phyloP scores from a whole-genome alignment of 208 protist species.

The Leishmania tropica region DNA sequence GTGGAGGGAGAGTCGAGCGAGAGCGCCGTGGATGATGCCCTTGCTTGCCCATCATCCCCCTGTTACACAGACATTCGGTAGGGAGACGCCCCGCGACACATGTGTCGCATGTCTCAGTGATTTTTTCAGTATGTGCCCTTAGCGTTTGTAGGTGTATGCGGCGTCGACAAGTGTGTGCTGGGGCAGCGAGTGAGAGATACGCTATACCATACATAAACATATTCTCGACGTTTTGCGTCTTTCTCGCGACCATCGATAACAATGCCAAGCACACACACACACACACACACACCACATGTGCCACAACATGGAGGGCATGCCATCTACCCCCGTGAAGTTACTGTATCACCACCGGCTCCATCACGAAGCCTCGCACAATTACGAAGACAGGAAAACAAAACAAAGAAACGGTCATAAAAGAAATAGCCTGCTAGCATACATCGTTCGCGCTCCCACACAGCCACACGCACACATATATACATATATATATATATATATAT shows the following conservation, averaged over 20 bases:
- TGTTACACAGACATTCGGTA: neutral
- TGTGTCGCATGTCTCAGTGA: neutral
- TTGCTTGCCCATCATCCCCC: neutral
- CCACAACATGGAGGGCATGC: too few relatives aligned
- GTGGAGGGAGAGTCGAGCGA: neutral
- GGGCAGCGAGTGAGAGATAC: neutral
- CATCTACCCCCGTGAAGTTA: neutral
- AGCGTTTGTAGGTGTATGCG: neutral
- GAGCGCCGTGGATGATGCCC: neutral
- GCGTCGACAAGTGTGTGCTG: neutral
- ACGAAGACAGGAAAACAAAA: neutral
- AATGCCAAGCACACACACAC: neutral
- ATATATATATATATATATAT: neutral
- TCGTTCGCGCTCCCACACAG: neutral
- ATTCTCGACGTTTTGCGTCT: neutral
- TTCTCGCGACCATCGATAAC: neutral
- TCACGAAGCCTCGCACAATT: neutral
- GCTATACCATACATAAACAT: neutral
- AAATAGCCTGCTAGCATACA: neutral
- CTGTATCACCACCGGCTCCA: neutral
- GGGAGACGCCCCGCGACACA: neutral
- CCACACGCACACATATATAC: neutral
- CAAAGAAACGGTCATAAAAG: neutral
- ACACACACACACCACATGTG: too few relatives aligned
- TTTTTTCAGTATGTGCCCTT: neutral